These are phyloP conservation scores for Solanum peruvianum DNA, from an alignment of 257 asterid genomes.

Conservation along the genomic window DNA sequence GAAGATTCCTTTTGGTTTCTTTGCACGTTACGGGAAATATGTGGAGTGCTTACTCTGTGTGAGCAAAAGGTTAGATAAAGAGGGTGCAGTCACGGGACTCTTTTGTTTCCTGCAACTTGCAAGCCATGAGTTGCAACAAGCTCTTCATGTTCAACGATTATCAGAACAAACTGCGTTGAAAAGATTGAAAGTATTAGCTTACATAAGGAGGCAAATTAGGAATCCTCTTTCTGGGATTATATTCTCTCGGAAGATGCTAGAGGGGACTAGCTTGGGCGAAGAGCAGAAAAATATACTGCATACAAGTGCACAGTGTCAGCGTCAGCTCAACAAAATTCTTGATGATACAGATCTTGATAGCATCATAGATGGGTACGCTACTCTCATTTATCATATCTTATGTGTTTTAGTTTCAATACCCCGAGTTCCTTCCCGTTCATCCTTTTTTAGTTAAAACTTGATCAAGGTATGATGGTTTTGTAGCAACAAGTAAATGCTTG, in stretches of 20 bases:
- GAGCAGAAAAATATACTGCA: conserved; percentile 58
- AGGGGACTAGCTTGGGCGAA: conserved; percentile 55
- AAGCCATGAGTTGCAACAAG: conserved; percentile 89
- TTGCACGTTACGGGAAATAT: conserved; percentile 51
- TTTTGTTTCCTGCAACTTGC: conserved; percentile 93
- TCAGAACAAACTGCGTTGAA: conserved; percentile 74
- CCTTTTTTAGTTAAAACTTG: background rate
- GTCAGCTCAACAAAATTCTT: conserved; percentile 71
- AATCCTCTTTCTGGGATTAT: conserved; percentile 88
- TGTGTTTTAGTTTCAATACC: background rate
- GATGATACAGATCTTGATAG: conserved; percentile 93
- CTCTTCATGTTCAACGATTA: conserved; percentile 72
- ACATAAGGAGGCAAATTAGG: conserved; percentile 67
- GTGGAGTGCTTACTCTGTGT: conserved; percentile 71
- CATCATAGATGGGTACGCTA: conserved; percentile 69
- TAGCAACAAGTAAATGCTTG: background rate
- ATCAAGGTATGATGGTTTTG: background rate
- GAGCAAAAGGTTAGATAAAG: conserved; percentile 65
- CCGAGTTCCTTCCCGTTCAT: background rate
- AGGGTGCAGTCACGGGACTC: conserved; percentile 65
- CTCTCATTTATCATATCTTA: background rate
- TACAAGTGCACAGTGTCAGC: conserved; percentile 70
- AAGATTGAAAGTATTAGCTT: conserved; percentile 55
- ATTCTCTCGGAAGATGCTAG: conserved; percentile 77
- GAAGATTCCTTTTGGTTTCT: conserved; percentile 61